Percentiles rank a stretch among this genome's conserved stretches.
Evolutionary conservation across 371 early-diverging fungal genomes (phyloP).

Genomic region (Vairimorpha necatrix): DNA sequence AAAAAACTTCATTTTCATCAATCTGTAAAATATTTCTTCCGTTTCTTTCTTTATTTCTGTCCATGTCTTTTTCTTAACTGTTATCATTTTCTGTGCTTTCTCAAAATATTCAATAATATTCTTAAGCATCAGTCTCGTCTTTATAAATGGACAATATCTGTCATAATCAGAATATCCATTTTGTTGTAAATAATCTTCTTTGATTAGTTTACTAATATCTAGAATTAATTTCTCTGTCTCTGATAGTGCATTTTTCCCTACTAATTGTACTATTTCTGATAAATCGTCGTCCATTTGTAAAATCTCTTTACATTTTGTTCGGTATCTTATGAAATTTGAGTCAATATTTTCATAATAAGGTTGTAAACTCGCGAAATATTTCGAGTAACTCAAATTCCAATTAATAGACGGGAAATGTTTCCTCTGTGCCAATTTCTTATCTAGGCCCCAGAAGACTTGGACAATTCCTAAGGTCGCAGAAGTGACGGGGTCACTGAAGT

Average conservation of each 20-base stretch:
- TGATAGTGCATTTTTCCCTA: slow-evolving; percentile 93
- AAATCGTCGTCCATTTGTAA: slow-evolving; percentile 96
- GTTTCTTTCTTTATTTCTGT: slow-evolving; percentile 81
- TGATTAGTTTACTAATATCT: slow-evolving; percentile 91
- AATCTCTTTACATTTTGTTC: slow-evolving; percentile 91
- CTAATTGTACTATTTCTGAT: slow-evolving; percentile 97
- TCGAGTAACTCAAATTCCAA: slow-evolving; percentile 95
- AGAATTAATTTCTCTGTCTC: slow-evolving; percentile 97
- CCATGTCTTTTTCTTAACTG: slow-evolving; percentile 69
- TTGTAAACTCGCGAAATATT: slow-evolving; percentile 90
- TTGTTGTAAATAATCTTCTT: slow-evolving; percentile 99
- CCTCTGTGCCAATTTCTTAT: slow-evolving; percentile 99
- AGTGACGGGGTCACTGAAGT: slow-evolving; percentile 99
- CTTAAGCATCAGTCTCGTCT: slow-evolving; percentile 92
- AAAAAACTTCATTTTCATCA: slow-evolving; percentile 96
- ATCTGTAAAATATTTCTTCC: slow-evolving; percentile 83
- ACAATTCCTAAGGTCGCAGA: slow-evolving; percentile 95
- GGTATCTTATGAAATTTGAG: slow-evolving; percentile 78
- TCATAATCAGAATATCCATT: slow-evolving; percentile 98
- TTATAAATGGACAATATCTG: slow-evolving; percentile 97
- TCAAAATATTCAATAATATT: slow-evolving; percentile 93
- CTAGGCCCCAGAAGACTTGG: slow-evolving; percentile 99
- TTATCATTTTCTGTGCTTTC: slow-evolving; percentile 68
- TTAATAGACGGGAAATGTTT: slow-evolving; percentile 99
- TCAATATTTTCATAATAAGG: slow-evolving; percentile 86